These are phyloP conservation scores for Fraxinus velutina DNA, from an alignment of 305 asterid species.

Conservation along the genomic window DNA sequence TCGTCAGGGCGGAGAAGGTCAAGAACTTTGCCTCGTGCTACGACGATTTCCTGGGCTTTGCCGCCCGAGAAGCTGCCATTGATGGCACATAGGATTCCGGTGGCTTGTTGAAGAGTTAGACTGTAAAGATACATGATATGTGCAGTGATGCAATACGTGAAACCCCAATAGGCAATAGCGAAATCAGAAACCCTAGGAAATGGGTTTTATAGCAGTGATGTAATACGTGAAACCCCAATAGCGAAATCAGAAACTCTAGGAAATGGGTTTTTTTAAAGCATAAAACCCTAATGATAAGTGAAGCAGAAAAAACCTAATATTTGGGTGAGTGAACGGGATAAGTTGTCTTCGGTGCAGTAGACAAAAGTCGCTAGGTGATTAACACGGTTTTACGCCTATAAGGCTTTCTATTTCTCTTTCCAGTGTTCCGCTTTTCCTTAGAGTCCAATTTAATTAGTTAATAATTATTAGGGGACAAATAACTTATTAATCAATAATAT, in stretches of 20 bases:
- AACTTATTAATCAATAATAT: no score
- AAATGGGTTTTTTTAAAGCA: slow-evolving; percentile 15
- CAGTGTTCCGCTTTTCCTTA: neutral
- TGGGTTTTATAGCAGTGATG: slow-evolving; percentile 2
- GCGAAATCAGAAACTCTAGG: slow-evolving; percentile 54
- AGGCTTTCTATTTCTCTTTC: neutral
- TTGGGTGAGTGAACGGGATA: neutral
- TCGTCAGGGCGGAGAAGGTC: slow-evolving; percentile 96
- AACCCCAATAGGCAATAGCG: slow-evolving; percentile 17
- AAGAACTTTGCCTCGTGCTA: slow-evolving; percentile 89
- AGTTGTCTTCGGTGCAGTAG: neutral
- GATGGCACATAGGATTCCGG: slow-evolving; percentile 83
- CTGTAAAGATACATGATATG: slow-evolving; percentile 73
- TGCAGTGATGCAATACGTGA: slow-evolving; percentile 17
- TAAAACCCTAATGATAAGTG: neutral
- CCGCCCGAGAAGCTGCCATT: slow-evolving; percentile 96
- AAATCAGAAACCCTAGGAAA: slow-evolving; percentile 49
- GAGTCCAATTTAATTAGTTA: no score
- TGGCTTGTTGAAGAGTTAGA: slow-evolving; percentile 80
- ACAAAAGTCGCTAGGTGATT: neutral
- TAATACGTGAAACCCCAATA: neutral
- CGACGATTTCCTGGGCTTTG: slow-evolving; percentile 76
- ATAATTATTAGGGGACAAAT: no score
- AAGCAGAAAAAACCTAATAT: neutral
- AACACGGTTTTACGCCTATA: neutral